Base-by-base conservation (phyloP, 2,329 filamentous ascomycete genomes). In the Hypoxylon sp. region DNA sequence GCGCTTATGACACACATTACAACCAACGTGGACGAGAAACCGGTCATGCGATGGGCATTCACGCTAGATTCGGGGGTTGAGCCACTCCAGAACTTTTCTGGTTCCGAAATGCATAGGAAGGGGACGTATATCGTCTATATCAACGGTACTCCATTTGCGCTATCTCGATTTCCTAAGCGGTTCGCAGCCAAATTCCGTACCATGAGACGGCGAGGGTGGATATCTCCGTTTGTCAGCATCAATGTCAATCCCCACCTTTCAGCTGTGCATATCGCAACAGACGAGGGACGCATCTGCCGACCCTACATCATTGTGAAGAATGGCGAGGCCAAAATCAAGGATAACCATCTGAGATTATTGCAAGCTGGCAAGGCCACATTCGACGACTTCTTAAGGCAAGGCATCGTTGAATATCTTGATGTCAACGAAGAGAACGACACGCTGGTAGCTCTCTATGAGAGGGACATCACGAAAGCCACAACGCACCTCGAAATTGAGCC, bases 1-100 rank as follows among this genome's bases (percentile, higher is more conserved):
- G 96, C 96, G 7, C 84, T 99, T 61, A 99, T 99, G 96, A 99
- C 96, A 53, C 96, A 99, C 75, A 98, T 99, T 72, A 99, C 96
- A 0, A 99, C 96, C 1, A 93, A 97, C 69, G 93, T 97, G 60
- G 93, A 97, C 60, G 96, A 98, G 76, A 93, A 89, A 16, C 94
- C 96, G 0, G 92, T 99, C 14, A 91, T 90, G 73, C 90, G 93
- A 73, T 89, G 96, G 77, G 89, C 97, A 1, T 96, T 94, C 75
- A 89, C 92, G 59, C 84, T 98, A 24, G 94, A 97, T 45, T 91
- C 93, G 2, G 92, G 95, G 60, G 91, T 97, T 32, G 89, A 91
- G 68, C 89, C 90, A 2, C 87, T 96, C 51, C 89, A 90, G 33
- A 84, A 85, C 71, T 87, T 87, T 67, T 83, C 84, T 50, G 96